Evolutionary conservation across 2,329 filamentous ascomycete genomes (phyloP).

Genomic region (Trichoderma sp.): DNA sequence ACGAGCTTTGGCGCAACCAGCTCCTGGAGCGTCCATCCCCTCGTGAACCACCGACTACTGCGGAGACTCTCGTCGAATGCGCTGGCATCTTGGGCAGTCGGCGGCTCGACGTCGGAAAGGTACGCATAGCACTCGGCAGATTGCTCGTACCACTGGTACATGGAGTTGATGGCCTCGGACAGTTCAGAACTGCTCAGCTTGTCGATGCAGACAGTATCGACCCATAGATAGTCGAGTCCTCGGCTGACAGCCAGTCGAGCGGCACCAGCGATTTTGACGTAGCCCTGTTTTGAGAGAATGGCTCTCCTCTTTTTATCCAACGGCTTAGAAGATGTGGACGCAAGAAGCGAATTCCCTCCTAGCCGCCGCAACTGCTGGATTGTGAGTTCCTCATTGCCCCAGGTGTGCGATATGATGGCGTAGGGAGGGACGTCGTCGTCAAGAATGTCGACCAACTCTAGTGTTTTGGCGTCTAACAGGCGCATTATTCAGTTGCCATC

Average conservation of each 20-base stretch:
- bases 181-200: conserved; percentile 7
- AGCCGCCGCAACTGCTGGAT: conserved; percentile 34
- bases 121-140: conserved; percentile 36
- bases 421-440: conserved; percentile 32
- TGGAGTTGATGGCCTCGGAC: conserved; percentile 24
- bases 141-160: conserved; percentile 35
- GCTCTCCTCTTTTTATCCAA: conserved; percentile 18
- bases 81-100: not conserved
- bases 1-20: conserved; percentile 30
- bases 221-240: conserved; percentile 36
- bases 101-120: conserved; percentile 33
- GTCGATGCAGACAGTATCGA: conserved; percentile 37
- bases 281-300: conserved; percentile 30
- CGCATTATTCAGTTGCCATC: conserved; percentile 23
- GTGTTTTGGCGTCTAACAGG: conserved; percentile 22
- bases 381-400: conserved; percentile 36
- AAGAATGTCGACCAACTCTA: conserved; percentile 23
- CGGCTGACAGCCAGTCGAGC: conserved; percentile 18
- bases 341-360: conserved; percentile 15
- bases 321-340: not conserved
- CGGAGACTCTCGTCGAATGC: conserved; percentile 19
- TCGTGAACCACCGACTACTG: conserved; percentile 34
- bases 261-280: conserved; percentile 32
- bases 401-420: conserved; percentile 40
- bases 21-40: conserved; percentile 29